Base-by-base conservation (phyloP, 805 yeast genomes). In the Ogataea parapolymorpha region DNA sequence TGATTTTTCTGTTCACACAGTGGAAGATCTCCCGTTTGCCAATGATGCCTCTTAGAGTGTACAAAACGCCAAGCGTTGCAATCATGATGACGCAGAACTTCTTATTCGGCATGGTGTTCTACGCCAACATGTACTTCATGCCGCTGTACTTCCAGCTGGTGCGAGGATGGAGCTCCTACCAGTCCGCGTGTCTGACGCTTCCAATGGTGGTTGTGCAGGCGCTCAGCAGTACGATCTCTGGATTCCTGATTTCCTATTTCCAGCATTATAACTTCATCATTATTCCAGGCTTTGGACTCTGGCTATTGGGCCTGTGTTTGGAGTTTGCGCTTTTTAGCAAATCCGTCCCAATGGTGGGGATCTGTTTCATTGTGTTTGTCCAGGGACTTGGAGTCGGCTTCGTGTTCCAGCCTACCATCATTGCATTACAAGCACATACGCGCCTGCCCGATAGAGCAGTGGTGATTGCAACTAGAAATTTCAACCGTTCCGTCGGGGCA, bases 401-500 rank as follows among this genome's bases (percentile, higher is more conserved):
- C 37, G 68, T 73, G 15, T 74, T 75, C 65, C 81, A 76, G 53
- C 80, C 80, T 4, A 70, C 76, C 0, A 65, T 76, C 61, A 72
- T 77, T 9, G 82, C 81, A 1, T 68, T 69, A 26, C 82, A 70
- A 52, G 79, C 80, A 1, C 77, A 75, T 44, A 63, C 77, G 12
- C 59, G 48, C 27, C 67, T 70, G 37, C 63, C 70, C 3, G 83
- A 79, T 46, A 57, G 85, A 33, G 80, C 84, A 0, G 79, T 79
- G 10, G 76, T 76, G 11, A 77, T 78, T 8, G 68, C 80, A 3
- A 66, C 80, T 1, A 65, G 85, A 54, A 78, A 77, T 49, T 76
- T 77, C 17, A 50, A 75, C 34, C 62, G 85, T 40, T 72, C 80
- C 3, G 70, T 80, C 42, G 85, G 85, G 12, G 82, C 82, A n/a